Evolutionary conservation across 73 alveolate genomes (phyloP), one percentile per base, ranked within the genome.

Genomic region (Halteria grandinella): DNA sequence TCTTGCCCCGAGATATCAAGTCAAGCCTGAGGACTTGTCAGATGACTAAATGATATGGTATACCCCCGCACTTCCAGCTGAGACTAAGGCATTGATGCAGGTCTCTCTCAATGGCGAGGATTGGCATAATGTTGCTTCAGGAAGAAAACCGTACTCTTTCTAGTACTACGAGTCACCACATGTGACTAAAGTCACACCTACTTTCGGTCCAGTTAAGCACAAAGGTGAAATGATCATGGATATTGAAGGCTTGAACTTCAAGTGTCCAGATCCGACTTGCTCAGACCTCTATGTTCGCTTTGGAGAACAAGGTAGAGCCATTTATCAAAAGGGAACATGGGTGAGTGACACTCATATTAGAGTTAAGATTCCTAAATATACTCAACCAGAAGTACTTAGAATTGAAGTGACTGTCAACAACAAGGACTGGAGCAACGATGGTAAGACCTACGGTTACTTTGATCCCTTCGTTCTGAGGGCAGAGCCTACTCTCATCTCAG

Each of bases 401-500:
- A 80, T 94, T 1, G 99, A 94, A 82, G 66, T 90, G 23, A 83
- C 99, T 21, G 45, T 89, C 27, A 94, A 91, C 44, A 97, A 97
- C 15, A 86, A 81, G 43, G 99, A 94, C 58, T 94, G 83, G 59
- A 91, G 97, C 14, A 89, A 89, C 60, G 88, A 94, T 86, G 72
- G 79, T 25, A 55, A 50, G 8, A 75, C 62, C 55, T 94, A 84
- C 78, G 92, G 97, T 37, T 94, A 74, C 82, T 94, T 83, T 89
- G 99, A 94, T 72, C 97, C 99, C 1, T 94, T 85, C 66, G 89
- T 91, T 0, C 79, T 94, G 28, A 86, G 73, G 48, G 97, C 91
- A 0, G 88, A 85, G 40, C 99, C 99, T 6, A 94, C 85, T 76
- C 79, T 94, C 74, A 69, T 89, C 18, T 83, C 91, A 17, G 85